Percentiles rank a stretch among this genome's conserved stretches.
Evolutionary conservation across 1,139 yeast genomes (phyloP).

Genomic region (Ogataea hybrid): DNA sequence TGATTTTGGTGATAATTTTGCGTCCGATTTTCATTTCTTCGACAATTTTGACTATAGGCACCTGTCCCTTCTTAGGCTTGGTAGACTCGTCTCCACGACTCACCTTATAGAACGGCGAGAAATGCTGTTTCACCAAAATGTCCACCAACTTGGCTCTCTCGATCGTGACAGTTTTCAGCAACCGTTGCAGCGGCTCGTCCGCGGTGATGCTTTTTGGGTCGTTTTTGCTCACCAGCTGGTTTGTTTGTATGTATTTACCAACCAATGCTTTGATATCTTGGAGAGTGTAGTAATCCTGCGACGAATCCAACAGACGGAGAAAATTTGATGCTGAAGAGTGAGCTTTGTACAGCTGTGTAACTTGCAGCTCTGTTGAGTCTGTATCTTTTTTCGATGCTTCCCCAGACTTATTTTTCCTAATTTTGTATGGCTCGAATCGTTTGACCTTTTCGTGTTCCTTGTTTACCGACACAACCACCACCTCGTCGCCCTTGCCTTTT

Average conservation of each 20-base stretch:
- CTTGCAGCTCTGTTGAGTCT: conserved; percentile 29
- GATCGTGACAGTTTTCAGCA: conserved; percentile 27
- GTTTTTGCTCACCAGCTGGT: conserved; percentile 44
- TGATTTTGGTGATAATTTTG: conserved; percentile 71
- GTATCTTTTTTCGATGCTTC: background rate
- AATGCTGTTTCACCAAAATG: conserved; percentile 42
- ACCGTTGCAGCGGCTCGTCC: conserved; percentile 45
- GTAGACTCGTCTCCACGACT: conserved; percentile 42
- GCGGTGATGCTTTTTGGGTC: conserved; percentile 52
- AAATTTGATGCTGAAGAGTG: conserved; percentile 48
- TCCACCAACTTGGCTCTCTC: conserved; percentile 47
- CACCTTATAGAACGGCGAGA: conserved; percentile 61
- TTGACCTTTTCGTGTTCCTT: conserved; percentile 46
- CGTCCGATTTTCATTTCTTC: conserved; percentile 83
- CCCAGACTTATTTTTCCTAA: conserved; percentile 32
- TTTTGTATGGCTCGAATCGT: conserved; percentile 63
- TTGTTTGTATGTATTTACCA: conserved; percentile 52
- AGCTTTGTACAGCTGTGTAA: conserved; percentile 53
- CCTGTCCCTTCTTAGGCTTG: conserved; percentile 55
- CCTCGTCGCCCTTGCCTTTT: conserved; percentile 79
- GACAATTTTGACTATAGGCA: conserved; percentile 64
- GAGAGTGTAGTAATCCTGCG: conserved; percentile 45
- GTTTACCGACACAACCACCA: conserved; percentile 53
- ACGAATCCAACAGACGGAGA: conserved; percentile 45
- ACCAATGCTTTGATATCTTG: conserved; percentile 53